Base-by-base conservation (phyloP, 2,329 filamentous ascomycete species). In the Leptosphaerulina australis region DNA sequence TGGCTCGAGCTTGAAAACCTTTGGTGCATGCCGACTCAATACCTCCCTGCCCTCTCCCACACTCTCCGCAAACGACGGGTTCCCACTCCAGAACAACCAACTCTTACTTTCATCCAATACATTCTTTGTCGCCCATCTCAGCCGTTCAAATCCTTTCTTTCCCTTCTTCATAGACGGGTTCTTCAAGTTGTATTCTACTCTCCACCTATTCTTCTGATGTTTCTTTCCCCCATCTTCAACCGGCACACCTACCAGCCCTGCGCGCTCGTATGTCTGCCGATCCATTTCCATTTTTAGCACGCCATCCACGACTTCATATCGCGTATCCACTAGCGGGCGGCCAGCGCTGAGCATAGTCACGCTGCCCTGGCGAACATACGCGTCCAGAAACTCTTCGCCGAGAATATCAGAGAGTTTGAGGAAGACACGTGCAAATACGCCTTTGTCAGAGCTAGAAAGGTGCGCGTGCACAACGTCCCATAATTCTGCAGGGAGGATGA, bases 311-410 rank as follows among this genome's bases (percentile, higher is more conserved):
- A 97, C 74, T 0, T 82, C 82, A 68, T 90, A 93, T 2, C 87
- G 79, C 60, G 88, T 89, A 63, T 92, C 88, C 2, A 86, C 79
- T 2, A 84, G 86, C 6, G 81, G 77, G 24, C 82, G 81, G 10
- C 91, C 91, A 70, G 92, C 83, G 0, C 92, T 96, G 2, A 96
- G 80, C 88, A 97, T 90, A 60, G 90, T 72, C 38, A 95, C 77
- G 66, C 91, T 86, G 4, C 90, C 90, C 91, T 51, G 50, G 2
- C 96, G 96, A 59, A 97, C 86, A 67, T 95, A 92, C 33, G 85
- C 79, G n/a, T 83, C 87, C 64, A 96, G 91, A 63, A 97, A 96
- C 0, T 86, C 82, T 1, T 84, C 83, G 25, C 88, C 80, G 1
- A 97, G 69, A 4, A 97, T 68, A 50, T 90, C 85, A 7, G 80